phyloP scores from a whole-genome alignment of 805 yeast species.

The Candida multigemmis region DNA sequence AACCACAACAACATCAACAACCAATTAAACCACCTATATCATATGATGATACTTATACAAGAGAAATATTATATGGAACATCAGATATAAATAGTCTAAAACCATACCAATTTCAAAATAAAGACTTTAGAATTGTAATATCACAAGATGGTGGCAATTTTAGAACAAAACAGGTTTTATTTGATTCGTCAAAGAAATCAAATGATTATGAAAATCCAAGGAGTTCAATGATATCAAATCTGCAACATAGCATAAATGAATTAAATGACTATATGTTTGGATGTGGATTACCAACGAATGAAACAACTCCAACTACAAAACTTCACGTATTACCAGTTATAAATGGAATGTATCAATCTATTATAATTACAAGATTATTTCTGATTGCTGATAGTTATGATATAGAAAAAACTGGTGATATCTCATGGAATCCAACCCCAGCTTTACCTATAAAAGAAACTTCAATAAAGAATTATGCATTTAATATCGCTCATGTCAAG shows the following conservation, averaged over 20 bases:
- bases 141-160: constrained; percentile 44
- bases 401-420: constrained; percentile 19
- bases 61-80: constrained; percentile 40
- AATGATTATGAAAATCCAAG: constrained; percentile 1
- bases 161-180: constrained; percentile 39
- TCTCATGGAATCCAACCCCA: constrained; percentile 34
- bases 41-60: constrained; percentile 35
- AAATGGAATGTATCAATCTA: constrained; percentile 21
- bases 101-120: constrained; percentile 16
- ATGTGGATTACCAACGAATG: constrained; percentile 43
- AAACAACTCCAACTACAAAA: constrained; percentile 34
- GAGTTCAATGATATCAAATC: constrained; percentile 14
- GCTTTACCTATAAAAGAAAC: constrained; percentile 21
- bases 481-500: constrained; percentile 1
- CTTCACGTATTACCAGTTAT: constrained; percentile 38
- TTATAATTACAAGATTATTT: constrained; percentile 39
- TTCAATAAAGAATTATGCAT: constrained; percentile 5
- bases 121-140: constrained; percentile 33
- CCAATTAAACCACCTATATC: constrained; percentile 6
- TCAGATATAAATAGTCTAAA: constrained; percentile 15
- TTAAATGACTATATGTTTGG: constrained; percentile 49
- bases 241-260: constrained; percentile 35
- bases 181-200: constrained; percentile 32
- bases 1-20: background rate
- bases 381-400: constrained; percentile 18